Base-by-base conservation (phyloP, 768 basidiomycete genomes). In the Tylopilus felleus region DNA sequence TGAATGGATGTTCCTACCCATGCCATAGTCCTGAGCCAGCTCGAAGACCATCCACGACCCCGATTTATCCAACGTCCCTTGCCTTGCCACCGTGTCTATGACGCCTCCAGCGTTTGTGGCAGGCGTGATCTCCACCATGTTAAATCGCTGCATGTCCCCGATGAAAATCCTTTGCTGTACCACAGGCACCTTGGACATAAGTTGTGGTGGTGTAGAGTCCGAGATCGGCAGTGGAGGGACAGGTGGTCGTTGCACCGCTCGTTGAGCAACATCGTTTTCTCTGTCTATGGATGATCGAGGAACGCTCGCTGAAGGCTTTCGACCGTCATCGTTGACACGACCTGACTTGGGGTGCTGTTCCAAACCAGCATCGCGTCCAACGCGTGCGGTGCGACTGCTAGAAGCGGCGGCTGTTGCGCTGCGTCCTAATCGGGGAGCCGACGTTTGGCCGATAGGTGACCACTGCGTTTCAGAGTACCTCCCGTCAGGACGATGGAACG, bases 21-120 rank as follows among this genome's bases (percentile, higher is more conserved):
- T 88, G 54, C 93, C 94, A 65, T 94, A 88, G 64, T 94, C 90
- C 58, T 91, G 88, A 31, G 90, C 90, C 27, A 95, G 71, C 72
- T 98, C 96, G 68, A 82, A 95, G 27, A 98, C 68, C 80, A 94
- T 93, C 90, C 92, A 97, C 7, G 82, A 85, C 5, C 78, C 84
- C n/a, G 70, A 75, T 43, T 80, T 80, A 40, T 79, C 79, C 41
- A 96, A 69, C 51, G 82, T 79, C 12, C 88, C 90, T 64, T 87
- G 82, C 17, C 71, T 71, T 39, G 85, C 81, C 25, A 93, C 76
- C 63, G 81, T 73, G 13, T 78, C 73, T 50, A 96, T 70, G 7
- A 95, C 81, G 51, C 93, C 88, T 33, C 83, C 78, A 9, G 91
- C 90, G 25, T 74, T 83, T 2, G 89, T 95, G 10, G 71, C 68